Conservation (phyloP, 306 rosid genomes). For the Quercus berberidifolia region DNA sequence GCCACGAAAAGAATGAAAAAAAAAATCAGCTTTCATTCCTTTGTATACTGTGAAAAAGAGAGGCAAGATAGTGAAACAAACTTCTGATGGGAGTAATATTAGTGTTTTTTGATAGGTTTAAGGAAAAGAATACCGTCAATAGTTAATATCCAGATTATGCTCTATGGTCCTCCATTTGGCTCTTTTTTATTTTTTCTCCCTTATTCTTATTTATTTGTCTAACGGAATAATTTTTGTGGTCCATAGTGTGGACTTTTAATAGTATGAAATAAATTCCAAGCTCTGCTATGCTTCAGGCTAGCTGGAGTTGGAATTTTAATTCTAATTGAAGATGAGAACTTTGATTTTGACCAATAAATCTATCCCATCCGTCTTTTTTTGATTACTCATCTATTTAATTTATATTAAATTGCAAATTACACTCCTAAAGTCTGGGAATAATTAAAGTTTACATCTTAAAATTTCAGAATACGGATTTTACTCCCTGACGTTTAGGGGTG, state of each 20-base stretch:
- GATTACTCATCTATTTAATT: neutral
- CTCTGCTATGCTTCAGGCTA: neutral
- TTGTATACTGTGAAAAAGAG: neutral
- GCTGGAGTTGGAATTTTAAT: neutral
- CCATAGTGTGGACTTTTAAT: neutral
- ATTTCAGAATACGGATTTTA: too few relatives aligned
- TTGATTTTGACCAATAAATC: neutral
- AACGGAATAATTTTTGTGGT: neutral
- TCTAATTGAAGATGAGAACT: too few relatives aligned
- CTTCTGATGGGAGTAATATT: neutral
- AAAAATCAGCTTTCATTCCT: neutral
- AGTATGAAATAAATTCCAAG: neutral
- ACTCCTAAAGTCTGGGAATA: fast-evolving
- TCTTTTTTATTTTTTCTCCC: neutral
- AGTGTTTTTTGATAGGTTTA: too few relatives aligned
- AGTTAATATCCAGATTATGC: too few relatives aligned
- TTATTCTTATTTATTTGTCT: neutral
- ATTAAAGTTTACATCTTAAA: too few relatives aligned
- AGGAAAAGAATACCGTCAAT: neutral
- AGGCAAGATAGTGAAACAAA: neutral
- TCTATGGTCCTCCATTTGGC: neutral
- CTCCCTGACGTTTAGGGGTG: fast-evolving
- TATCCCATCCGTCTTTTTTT: neutral
- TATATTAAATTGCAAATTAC: neutral
- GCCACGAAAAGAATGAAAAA: neutral